Evolutionary conservation across 106 monocot species (phyloP), one percentile per base, ranked within the genome.

Genomic region (Acorus calamus): DNA sequence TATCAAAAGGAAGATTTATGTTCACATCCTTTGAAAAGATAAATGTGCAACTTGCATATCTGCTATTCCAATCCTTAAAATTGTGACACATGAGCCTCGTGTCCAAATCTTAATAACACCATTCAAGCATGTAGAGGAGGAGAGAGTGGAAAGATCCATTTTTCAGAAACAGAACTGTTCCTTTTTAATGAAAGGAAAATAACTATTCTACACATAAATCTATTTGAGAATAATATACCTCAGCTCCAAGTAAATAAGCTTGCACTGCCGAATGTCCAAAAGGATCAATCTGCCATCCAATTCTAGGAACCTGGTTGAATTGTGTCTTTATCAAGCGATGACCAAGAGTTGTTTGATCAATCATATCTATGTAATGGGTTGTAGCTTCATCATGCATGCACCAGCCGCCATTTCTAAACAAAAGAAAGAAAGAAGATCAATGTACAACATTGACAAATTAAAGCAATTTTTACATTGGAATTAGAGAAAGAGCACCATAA

Each of bases 351-450:
- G 83, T 83, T 63, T 83, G 83, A 69, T 83, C 83, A 66, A 83
- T 83, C 72, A 83, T 79, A 59, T 83, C 83, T 69, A 83, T 79
- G 57, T 83, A 83, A 73, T 79, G 83, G 4, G 62, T 69, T 45
- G 83, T 49, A 46, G 83, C 83, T 68, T 83, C 83, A 76, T 83
- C 83, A 67, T 83, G 83, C 83, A 83, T 83, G 59, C 83, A 80
- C 80, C 75, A 80, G 14, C 76, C 76, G 72, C 76, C 80, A 72
- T 80, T 76, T 71, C 80, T 80, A 61, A n/a, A 71, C 11, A 9
- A 44, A 4, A 45, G 45, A 56, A 56, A 57, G 11, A 3, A 43
- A 3, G 44, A 41, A 54, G 13, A 67, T 13, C 1, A 57, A 66
- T 7, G 50, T 58, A 7, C 5, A 42, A 67, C 14, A 58, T 28